Conservation (phyloP, 345 rosid species). For the Psidium friedrichsthalianum region DNA sequence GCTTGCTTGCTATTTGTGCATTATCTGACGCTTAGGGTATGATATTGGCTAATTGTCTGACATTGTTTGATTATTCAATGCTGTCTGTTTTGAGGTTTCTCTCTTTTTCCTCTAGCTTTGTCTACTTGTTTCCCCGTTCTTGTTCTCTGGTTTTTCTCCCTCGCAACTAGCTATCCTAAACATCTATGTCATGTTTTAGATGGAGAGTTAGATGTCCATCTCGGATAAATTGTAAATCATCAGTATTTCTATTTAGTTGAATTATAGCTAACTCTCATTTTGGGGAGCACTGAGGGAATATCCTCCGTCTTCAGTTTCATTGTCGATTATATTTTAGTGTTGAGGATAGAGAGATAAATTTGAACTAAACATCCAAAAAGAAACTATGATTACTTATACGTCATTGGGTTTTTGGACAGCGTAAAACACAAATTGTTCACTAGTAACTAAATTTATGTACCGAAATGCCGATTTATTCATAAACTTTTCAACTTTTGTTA, state of each 20-base stretch:
- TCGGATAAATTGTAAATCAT: neutral
- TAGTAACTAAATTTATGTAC: neutral
- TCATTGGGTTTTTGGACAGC: neutral
- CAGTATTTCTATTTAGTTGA: neutral
- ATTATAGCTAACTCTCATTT: neutral
- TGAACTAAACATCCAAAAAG: neutral
- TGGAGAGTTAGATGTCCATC: neutral
- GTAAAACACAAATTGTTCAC: neutral
- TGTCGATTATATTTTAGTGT: neutral
- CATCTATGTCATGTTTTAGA: neutral
- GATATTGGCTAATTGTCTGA: neutral
- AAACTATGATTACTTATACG: neutral
- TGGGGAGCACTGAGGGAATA: neutral
- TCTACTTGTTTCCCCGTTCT: neutral
- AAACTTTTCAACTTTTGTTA: no score
- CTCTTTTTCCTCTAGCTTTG: neutral
- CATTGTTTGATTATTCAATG: neutral
- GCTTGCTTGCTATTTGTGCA: neutral
- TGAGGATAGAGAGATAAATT: neutral
- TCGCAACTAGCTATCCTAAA: neutral
- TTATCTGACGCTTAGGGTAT: neutral
- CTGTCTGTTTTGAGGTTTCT: neutral
- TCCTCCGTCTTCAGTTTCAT: neutral
- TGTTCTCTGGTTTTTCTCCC: neutral
- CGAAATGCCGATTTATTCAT: rapidly evolving